These are phyloP conservation scores for Tylopilus vinaceipallidus DNA, from an alignment of 768 basidiomycete species.

Conservation along the genomic window DNA sequence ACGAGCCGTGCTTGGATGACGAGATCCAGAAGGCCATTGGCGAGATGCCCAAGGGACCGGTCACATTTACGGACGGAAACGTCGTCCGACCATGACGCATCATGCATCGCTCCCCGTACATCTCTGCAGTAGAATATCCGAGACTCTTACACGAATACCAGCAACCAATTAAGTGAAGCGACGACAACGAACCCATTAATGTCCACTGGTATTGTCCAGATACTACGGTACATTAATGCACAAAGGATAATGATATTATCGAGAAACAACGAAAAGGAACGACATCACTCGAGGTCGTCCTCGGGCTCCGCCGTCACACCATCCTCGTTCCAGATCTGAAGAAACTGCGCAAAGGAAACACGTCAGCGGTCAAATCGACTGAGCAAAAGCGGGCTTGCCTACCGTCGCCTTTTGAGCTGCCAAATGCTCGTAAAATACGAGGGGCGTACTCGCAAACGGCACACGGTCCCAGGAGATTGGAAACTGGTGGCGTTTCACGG, in stretches of 20 bases:
- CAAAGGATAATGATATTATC: constrained; percentile 28
- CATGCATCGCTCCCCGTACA: too few species aligned
- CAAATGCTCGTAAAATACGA: constrained; percentile 62
- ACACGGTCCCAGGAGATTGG: constrained; percentile 73
- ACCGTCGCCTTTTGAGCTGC: constrained; percentile 64
- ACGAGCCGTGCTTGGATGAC: constrained; percentile 64
- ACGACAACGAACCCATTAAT: too few species aligned
- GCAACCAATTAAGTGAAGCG: too few species aligned
- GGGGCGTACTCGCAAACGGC: constrained; percentile 58
- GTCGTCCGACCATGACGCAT: constrained; percentile 29
- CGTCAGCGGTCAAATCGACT: constrained; percentile 1
- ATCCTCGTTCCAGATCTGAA: constrained; percentile 81
- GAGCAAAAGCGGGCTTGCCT: constrained; percentile 30
- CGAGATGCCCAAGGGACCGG: constrained; percentile 56
- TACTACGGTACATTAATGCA: constrained; percentile 29
- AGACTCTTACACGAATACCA: too few species aligned
- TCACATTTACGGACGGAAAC: constrained; percentile 46
- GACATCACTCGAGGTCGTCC: constrained; percentile 41
- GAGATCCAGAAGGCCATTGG: constrained; percentile 45
- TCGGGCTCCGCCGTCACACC: constrained; percentile 65
- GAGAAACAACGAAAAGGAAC: background rate
- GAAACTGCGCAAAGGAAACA: constrained; percentile 47
- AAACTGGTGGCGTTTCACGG: constrained; percentile 56
- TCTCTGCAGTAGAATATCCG: background rate
- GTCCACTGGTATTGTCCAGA: constrained; percentile 8